Percentiles rank a stretch among this genome's conserved stretches.
phyloP scores from a whole-genome alignment of 495 filamentous ascomycete species.

The Aspergillus leporis region DNA sequence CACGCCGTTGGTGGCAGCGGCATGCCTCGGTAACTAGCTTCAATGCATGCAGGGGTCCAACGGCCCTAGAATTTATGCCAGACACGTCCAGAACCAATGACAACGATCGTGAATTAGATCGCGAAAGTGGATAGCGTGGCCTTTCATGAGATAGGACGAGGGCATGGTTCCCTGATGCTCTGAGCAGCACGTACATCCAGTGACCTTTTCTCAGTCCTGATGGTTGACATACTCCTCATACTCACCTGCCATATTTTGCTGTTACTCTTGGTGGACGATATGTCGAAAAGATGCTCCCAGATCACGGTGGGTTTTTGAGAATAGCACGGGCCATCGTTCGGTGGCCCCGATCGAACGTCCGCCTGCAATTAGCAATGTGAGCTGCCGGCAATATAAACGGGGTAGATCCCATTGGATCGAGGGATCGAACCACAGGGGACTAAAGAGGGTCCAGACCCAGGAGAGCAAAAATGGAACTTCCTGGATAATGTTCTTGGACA shows the following conservation, averaged over 20 bases:
- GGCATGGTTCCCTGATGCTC: neutral
- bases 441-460: neutral
- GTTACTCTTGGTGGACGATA: neutral
- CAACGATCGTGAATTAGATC: neutral
- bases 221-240: no score
- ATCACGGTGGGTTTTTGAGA: neutral
- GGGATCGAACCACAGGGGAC: neutral
- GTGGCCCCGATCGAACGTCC: neutral
- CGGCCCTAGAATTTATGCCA: neutral
- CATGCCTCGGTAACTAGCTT: neutral
- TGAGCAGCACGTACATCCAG: neutral
- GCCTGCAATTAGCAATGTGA: neutral
- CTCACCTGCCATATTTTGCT: neutral
- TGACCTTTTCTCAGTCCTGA: no score
- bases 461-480: neutral
- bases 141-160: neutral
- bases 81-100: neutral
- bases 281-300: neutral
- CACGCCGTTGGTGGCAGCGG: neutral
- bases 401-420: conserved; percentile 1
- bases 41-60: neutral
- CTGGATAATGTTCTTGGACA: neutral
- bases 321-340: conserved; percentile 2
- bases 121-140: neutral
- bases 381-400: neutral